Conservation (phyloP, 2,329 filamentous ascomycete species). For the Verticillium nonalfalfae region DNA sequence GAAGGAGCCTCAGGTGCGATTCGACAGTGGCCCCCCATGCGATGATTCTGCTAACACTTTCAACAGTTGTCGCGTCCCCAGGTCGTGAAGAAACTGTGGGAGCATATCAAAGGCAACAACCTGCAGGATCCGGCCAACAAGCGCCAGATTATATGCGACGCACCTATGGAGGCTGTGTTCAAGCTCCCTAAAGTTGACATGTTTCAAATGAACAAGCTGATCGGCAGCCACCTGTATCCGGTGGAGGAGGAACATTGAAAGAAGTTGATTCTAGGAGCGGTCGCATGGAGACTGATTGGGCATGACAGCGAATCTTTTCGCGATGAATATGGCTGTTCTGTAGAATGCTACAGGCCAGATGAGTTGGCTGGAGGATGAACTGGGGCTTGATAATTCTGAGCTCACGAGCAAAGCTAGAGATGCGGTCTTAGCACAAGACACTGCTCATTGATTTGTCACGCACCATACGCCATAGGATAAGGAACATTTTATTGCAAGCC, state of each 20-base stretch:
- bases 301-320: no score
- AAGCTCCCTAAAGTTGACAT: constrained; percentile 89
- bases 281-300: no score
- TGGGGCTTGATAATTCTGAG: no score
- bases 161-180: constrained; percentile 86
- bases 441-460: no score
- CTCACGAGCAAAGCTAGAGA: no score
- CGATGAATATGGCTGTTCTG: no score
- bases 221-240: constrained; percentile 83
- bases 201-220: constrained; percentile 99
- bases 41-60: constrained; percentile 12
- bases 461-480: no score
- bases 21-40: neutral
- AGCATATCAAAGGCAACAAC: constrained; percentile 81
- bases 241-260: constrained; percentile 57
- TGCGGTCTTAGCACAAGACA: no score
- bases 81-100: constrained; percentile 94
- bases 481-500: no score
- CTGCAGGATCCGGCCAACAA: constrained; percentile 90
- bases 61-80: constrained; percentile 81
- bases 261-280: no score
- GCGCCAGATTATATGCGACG: constrained; percentile 88
- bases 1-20: constrained; percentile 56
- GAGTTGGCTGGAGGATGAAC: no score
- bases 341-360: no score